Percentiles rank a stretch among this genome's conserved stretches.
phyloP scores from a whole-genome alignment of 148 eudicot genomes.

The Rhododendron vialii region DNA sequence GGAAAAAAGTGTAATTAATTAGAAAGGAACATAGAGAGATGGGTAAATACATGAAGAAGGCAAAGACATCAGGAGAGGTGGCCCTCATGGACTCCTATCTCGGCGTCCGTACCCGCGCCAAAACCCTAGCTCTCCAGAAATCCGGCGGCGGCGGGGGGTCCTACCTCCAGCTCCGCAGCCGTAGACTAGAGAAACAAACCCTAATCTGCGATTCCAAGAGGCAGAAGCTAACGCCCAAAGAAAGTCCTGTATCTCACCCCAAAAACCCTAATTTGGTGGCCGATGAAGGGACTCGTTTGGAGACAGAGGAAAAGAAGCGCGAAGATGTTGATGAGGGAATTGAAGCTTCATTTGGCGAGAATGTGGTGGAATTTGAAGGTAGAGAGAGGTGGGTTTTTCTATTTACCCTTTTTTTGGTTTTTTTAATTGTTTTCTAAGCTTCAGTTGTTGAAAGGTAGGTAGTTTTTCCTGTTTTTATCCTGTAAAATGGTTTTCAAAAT shows the following conservation, averaged over 20 bases:
- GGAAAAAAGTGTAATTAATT: not conserved
- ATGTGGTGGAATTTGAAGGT: conserved; percentile 23
- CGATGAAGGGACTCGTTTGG: conserved; percentile 6
- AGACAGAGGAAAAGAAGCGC: not conserved
- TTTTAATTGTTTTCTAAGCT: no score
- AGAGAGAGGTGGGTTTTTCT: conserved; percentile 28
- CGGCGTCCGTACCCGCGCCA: conserved; percentile 42
- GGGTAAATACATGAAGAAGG: conserved; percentile 39
- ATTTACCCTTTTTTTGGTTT: not conserved
- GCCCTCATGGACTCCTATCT: conserved; percentile 22
- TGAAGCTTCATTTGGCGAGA: conserved; percentile 28
- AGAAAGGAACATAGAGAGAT: not conserved
- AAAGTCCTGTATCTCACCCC: not conserved
- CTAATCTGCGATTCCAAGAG: conserved; percentile 12
- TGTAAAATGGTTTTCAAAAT: not conserved
- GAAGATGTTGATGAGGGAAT: not conserved
- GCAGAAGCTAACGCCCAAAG: conserved; percentile 1
- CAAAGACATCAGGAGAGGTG: conserved; percentile 15
- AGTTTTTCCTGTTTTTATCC: no score
- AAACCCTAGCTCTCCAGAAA: conserved; percentile 35
- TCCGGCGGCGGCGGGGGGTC: conserved; percentile 9
- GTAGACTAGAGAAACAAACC: conserved; percentile 20
- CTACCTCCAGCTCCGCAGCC: conserved; percentile 40
- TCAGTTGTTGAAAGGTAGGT: not conserved
- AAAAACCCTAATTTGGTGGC: not conserved